Conservation (phyloP, 176 grass and related monocot species). For the Musa troglodytarum region DNA sequence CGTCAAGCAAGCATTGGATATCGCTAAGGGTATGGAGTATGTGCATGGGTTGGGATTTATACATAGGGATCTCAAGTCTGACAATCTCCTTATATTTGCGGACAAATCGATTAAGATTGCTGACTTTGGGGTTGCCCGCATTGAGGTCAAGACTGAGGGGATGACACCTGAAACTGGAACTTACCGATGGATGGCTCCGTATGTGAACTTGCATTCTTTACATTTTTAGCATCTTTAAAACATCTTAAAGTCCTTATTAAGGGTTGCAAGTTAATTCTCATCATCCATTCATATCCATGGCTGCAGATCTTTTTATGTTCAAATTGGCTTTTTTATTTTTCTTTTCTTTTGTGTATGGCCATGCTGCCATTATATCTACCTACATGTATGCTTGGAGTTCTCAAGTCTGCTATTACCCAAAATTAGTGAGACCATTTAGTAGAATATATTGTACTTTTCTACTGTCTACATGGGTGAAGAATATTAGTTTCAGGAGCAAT, state of each 20-base stretch:
- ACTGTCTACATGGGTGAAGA: too few species aligned
- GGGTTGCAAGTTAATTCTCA: neutral
- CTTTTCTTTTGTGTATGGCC: too few species aligned
- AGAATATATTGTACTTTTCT: too few species aligned
- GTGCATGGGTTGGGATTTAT: constrained; percentile 69
- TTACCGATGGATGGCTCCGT: constrained; percentile 93
- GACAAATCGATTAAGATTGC: constrained; percentile 79
- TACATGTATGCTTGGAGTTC: too few species aligned
- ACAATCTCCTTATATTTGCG: constrained; percentile 62
- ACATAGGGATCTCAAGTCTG: constrained; percentile 70
- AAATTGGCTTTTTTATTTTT: too few species aligned
- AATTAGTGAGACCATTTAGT: too few species aligned
- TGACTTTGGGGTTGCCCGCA: constrained; percentile 71
- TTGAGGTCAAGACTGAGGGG: constrained; percentile 71
- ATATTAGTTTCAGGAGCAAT: too few species aligned
- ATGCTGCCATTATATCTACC: too few species aligned
- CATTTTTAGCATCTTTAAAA: neutral
- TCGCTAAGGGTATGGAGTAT: constrained; percentile 69
- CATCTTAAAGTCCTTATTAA: neutral
- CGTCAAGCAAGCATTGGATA: constrained; percentile 59
- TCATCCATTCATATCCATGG: too few species aligned
- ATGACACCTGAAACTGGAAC: constrained; percentile 93
- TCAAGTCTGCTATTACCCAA: too few species aligned
- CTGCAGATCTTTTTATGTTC: neutral
- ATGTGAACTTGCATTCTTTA: constrained; percentile 23